These are phyloP conservation scores for Herpetomonas samuelpessoai DNA, from an alignment of 208 protist genomes.

Conservation along the genomic window DNA sequence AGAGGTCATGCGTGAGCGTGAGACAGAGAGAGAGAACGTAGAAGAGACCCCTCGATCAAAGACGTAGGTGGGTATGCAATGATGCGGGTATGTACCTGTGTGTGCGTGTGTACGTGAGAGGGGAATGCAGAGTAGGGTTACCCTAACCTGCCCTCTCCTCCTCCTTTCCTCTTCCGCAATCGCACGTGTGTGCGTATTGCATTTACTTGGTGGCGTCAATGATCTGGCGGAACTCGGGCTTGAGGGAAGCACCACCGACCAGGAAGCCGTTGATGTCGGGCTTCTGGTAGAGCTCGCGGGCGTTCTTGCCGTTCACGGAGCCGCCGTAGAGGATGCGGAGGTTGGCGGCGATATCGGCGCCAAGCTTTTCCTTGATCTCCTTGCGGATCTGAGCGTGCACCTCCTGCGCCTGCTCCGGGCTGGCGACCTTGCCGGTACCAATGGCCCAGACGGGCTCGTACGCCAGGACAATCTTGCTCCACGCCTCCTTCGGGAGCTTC, in stretches of 20 bases:
- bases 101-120: too few relatives aligned
- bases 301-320: slow-evolving; percentile 94
- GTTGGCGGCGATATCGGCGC: slow-evolving; percentile 79
- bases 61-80: too few relatives aligned
- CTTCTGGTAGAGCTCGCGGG: slow-evolving; percentile 83
- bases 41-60: too few relatives aligned
- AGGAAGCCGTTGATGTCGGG: slow-evolving; percentile 99
- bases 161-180: too few relatives aligned
- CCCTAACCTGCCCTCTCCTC: too few relatives aligned
- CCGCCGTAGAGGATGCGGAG: slow-evolving; percentile 98
- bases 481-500: slow-evolving; percentile 72
- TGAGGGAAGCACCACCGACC: slow-evolving; percentile 97
- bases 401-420: slow-evolving; percentile 95
- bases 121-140: too few relatives aligned
- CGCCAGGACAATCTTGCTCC: slow-evolving; percentile 95
- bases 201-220: slow-evolving; percentile 81
- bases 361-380: slow-evolving; percentile 89
- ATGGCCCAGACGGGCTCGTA: slow-evolving; percentile 99
- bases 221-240: slow-evolving; percentile 95
- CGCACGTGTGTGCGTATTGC: not conserved
- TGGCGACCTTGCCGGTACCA: slow-evolving; percentile 97
- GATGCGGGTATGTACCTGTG: too few relatives aligned
- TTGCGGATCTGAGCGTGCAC: slow-evolving; percentile 88
- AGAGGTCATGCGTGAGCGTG: too few relatives aligned
- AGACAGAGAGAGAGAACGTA: too few relatives aligned